Evolutionary conservation across 495 filamentous ascomycete genomes (phyloP).

Genomic region (Lophiostoma macrostomum): DNA sequence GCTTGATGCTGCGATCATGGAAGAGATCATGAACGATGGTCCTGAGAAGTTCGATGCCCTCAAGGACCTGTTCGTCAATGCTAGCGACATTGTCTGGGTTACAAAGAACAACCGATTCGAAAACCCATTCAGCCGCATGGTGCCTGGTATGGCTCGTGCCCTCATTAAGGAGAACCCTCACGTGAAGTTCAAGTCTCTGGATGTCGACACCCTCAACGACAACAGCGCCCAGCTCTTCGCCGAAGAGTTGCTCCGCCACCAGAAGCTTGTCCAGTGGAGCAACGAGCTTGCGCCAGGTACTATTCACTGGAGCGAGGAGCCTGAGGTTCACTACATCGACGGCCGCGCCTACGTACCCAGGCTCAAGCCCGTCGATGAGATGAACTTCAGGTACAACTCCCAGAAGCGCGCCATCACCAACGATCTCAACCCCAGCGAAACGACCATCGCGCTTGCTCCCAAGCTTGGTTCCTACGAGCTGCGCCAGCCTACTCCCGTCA

Average conservation of each 20-base stretch:
- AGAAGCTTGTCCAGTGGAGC: not conserved
- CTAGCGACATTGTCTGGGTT: not conserved
- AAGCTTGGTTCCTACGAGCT: too few species aligned
- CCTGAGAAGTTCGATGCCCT: not conserved
- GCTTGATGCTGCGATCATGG: not conserved
- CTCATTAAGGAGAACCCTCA: not conserved
- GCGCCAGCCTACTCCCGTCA: not conserved
- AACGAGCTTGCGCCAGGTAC: not conserved
- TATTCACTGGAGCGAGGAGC: not conserved
- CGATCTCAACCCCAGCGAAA: not conserved
- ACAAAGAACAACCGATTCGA: not conserved
- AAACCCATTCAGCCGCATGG: not conserved
- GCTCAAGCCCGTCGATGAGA: not conserved
- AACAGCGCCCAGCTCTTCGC: not conserved
- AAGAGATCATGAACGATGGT: not conserved
- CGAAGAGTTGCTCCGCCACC: not conserved
- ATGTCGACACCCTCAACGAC: not conserved
- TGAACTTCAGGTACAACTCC: not conserved
- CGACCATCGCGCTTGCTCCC: too few species aligned
- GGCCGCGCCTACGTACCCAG: not conserved
- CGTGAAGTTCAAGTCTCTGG: not conserved
- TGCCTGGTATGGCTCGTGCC: not conserved
- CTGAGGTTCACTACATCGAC: not conserved
- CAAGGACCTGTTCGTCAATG: not conserved
- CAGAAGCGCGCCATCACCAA: not conserved